Evolutionary conservation across 139 green algal species (phyloP).

Genomic region (Diplosphaera chodatii): DNA sequence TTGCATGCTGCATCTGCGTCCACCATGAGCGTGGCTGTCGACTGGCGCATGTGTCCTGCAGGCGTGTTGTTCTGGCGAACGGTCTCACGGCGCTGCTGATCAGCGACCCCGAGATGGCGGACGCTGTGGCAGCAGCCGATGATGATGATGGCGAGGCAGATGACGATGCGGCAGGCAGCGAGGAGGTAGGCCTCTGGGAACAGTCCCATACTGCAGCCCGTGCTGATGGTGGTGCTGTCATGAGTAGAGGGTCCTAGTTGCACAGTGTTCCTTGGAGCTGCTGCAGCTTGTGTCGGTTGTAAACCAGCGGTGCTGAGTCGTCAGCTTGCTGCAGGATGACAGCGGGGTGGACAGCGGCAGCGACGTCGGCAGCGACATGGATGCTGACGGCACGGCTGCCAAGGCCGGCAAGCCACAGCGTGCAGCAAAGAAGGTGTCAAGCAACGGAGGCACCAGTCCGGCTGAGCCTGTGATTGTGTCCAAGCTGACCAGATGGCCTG

Average conservation of each 20-base stretch:
- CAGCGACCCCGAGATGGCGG: slow-evolving; percentile 76
- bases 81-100: slow-evolving; percentile 77
- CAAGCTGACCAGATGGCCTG: too few relatives aligned
- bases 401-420: background rate
- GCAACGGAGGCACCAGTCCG: too few relatives aligned
- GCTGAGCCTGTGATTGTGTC: too few relatives aligned
- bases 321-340: slow-evolving; percentile 4
- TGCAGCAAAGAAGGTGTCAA: background rate
- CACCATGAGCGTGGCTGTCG: too few relatives aligned
- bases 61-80: slow-evolving; percentile 62
- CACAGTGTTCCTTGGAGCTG: too few relatives aligned
- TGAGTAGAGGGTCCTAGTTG: too few relatives aligned
- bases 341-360: slow-evolving; percentile 7
- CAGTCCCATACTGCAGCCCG: too few relatives aligned
- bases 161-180: slow-evolving; percentile 19
- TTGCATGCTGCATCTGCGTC: too few relatives aligned
- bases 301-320: too few relatives aligned
- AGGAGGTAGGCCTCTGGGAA: slow-evolving; percentile 38
- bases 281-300: too few relatives aligned
- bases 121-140: background rate
- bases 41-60: slow-evolving; percentile 66
- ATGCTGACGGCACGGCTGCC: background rate
- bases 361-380: slow-evolving; percentile 15
- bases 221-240: too few relatives aligned
- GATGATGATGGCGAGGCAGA: too few relatives aligned